These are phyloP conservation scores for Stemphylium beticola DNA, from an alignment of 2,329 filamentous ascomycete species.

Conservation along the genomic window DNA sequence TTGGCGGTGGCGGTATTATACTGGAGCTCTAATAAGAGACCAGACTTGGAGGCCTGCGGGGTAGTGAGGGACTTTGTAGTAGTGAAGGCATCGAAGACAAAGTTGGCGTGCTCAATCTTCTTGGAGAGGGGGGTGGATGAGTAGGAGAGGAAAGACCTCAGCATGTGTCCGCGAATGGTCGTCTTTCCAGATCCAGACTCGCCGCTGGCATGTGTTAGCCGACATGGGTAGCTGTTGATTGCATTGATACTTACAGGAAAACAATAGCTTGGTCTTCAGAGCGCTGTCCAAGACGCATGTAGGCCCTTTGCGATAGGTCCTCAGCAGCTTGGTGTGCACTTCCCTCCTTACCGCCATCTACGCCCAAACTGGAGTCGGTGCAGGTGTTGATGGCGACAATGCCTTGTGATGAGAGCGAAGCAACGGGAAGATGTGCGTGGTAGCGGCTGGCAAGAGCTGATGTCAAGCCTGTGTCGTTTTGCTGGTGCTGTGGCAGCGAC, in stretches of 20 bases:
- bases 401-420: constrained; percentile 87
- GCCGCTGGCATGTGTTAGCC: constrained; percentile 63
- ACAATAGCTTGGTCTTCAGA: constrained; percentile 93
- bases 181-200: constrained; percentile 97
- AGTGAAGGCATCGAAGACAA: constrained; percentile 93
- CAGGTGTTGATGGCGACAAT: constrained; percentile 95
- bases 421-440: constrained; percentile 87
- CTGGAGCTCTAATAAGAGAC: constrained; percentile 93
- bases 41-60: constrained; percentile 92
- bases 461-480: constrained; percentile 79
- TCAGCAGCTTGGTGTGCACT: constrained; percentile 92
- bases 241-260: constrained; percentile 74
- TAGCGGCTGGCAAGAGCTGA: constrained; percentile 87
- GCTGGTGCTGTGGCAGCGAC: constrained; percentile 81
- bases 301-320: constrained; percentile 86
- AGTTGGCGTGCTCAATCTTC: constrained; percentile 91
- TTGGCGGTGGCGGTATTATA: constrained; percentile 89
- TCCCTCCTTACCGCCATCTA: constrained; percentile 88
- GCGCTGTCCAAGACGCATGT: constrained; percentile 81
- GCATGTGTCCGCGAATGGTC: constrained; percentile 85
- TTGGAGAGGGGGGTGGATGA: constrained; percentile 91
- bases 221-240: neutral
- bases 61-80: constrained; percentile 97
- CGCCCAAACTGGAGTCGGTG: constrained; percentile 83
- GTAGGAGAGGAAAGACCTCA: constrained; percentile 84